Conservation (phyloP, 306 rosid species). For the Dalbergia oliveri region DNA sequence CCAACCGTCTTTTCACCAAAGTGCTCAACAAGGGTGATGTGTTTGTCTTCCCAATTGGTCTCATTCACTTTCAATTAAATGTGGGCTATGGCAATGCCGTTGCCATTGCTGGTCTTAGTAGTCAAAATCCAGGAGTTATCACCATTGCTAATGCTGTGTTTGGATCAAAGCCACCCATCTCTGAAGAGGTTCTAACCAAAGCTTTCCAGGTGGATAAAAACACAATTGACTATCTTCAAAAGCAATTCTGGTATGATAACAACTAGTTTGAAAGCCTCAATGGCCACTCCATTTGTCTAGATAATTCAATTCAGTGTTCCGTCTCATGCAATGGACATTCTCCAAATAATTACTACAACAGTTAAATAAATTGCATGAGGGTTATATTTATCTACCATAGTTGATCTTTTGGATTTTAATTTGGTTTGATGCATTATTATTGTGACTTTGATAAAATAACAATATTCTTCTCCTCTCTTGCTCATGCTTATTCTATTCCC, state of each 20-base stretch:
- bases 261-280: not conserved
- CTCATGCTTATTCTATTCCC: too few relatives aligned
- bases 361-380: too few relatives aligned
- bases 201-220: constrained; percentile 22
- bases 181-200: constrained; percentile 41
- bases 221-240: constrained; percentile 24
- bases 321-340: not conserved
- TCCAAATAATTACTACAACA: too few relatives aligned
- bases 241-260: constrained; percentile 9
- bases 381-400: too few relatives aligned
- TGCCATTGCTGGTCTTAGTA: not conserved
- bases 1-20: constrained; percentile 12
- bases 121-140: constrained; percentile 12
- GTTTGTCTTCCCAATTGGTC: constrained; percentile 17
- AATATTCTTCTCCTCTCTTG: too few relatives aligned
- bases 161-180: constrained; percentile 39
- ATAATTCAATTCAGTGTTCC: not conserved
- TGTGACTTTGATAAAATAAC: too few relatives aligned
- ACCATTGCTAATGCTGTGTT: constrained; percentile 29
- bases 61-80: not conserved
- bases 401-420: too few relatives aligned
- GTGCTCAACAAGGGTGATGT: constrained; percentile 25
- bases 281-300: not conserved
- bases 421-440: too few relatives aligned
- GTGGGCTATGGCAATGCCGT: not conserved